Evolutionary conservation across 1,284 basidiomycete species (phyloP).

Genomic region (Puccinia hordei): DNA sequence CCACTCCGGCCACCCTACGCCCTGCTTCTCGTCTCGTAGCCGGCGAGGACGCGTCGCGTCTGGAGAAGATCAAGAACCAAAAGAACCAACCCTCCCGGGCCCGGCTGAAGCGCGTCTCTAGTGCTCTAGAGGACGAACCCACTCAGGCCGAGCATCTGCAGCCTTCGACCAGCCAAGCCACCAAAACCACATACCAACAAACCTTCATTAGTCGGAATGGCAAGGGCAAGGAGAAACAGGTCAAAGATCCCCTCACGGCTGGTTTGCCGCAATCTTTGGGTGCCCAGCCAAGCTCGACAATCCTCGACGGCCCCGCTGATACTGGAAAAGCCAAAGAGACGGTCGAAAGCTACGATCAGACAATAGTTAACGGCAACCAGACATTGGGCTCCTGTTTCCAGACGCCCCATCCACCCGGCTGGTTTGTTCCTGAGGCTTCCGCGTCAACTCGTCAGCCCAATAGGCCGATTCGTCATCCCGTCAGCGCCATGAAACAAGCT

Average conservation of each 20-base stretch:
- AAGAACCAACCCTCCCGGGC: not conserved
- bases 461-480: not conserved
- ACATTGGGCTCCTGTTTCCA: constrained; percentile 6
- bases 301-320: not conserved
- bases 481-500: not conserved
- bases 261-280: too few species aligned
- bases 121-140: not conserved
- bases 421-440: not conserved
- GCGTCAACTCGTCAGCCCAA: not conserved
- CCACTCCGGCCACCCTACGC: not conserved
- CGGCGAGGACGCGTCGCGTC: not conserved
- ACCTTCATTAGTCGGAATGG: not conserved
- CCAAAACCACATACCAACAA: not conserved
- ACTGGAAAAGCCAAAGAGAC: not conserved
- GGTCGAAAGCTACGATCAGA: not conserved
- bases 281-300: not conserved
- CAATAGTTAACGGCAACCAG: not conserved
- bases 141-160: not conserved
- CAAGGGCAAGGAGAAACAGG: not conserved
- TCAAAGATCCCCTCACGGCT: not conserved
- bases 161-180: not conserved
- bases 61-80: not conserved
- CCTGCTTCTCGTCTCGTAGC: not conserved
- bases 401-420: constrained; percentile 6
- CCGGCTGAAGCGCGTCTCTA: constrained; percentile 5